These are phyloP conservation scores for Penicillium arizonense DNA, from an alignment of 495 filamentous ascomycete species.

Conservation along the genomic window DNA sequence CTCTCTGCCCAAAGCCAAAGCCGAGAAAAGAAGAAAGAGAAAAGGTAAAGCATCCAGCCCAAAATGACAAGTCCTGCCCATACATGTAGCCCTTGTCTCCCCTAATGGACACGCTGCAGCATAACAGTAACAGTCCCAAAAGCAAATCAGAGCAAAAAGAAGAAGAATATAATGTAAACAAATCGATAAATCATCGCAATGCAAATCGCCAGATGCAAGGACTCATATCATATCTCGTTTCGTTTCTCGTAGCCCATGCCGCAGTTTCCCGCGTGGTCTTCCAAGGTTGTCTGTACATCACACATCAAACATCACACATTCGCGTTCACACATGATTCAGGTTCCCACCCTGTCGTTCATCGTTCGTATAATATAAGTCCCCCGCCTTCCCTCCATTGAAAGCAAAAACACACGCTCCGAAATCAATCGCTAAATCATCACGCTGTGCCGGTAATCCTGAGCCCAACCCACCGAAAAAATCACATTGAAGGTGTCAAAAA, in stretches of 20 bases:
- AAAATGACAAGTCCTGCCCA: not conserved
- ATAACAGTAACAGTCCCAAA: not conserved
- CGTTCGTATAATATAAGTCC: conserved; percentile 1
- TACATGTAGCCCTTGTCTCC: not conserved
- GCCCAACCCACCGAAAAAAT: not conserved
- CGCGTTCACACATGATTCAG: conserved; percentile 2
- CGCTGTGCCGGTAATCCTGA: not conserved
- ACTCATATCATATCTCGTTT: conserved; percentile 8
- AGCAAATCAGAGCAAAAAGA: too few relatives aligned
- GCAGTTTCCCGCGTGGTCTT: not conserved
- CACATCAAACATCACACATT: not conserved
- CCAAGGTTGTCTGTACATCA: not conserved
- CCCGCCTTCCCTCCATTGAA: not conserved
- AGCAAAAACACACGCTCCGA: conserved; percentile 6
- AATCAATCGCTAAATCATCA: conserved; percentile 9
- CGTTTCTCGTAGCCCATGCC: conserved; percentile 5
- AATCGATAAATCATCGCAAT: conserved; percentile 1
- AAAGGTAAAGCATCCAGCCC: conserved; percentile 1
- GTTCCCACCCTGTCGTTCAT: conserved; percentile 3
- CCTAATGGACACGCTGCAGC: not conserved
- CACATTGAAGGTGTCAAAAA: not conserved
- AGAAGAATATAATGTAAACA: not conserved
- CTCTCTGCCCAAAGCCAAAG: not conserved
- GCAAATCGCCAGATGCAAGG: conserved; percentile 3
- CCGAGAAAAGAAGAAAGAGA: not conserved